These are phyloP conservation scores for Russula griseocarnosa DNA, from an alignment of 768 basidiomycete genomes.

Conservation along the genomic window DNA sequence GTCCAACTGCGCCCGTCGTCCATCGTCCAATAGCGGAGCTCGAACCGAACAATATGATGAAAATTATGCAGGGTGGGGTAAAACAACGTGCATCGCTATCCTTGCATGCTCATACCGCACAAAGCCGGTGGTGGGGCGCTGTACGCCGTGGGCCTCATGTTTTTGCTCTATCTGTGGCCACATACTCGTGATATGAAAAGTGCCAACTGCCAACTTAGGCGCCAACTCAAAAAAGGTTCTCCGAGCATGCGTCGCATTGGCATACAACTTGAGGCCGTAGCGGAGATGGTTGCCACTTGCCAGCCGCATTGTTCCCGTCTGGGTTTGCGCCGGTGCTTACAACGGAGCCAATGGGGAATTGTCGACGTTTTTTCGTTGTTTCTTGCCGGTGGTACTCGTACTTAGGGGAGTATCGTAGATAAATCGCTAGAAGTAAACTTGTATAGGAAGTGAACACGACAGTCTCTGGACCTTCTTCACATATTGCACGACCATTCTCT, in stretches of 20 bases:
- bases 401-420: conserved; percentile 4
- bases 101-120: conserved; percentile 1
- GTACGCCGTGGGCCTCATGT: not conserved
- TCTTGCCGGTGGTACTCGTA: conserved; percentile 14
- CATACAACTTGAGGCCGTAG: not conserved
- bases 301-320: conserved; percentile 7
- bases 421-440: conserved; percentile 5
- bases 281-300: conserved; percentile 18
- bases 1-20: not conserved
- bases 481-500: not conserved
- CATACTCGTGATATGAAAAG: not conserved
- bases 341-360: conserved; percentile 22
- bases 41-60: not conserved
- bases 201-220: not conserved
- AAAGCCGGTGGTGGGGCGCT: not conserved
- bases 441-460: not conserved
- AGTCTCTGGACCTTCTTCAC: not conserved
- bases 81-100: not conserved
- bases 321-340: not conserved
- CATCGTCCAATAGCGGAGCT: not conserved
- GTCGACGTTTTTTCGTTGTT: conserved; percentile 24
- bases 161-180: not conserved
- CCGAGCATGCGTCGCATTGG: not conserved
- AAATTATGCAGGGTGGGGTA: not conserved
- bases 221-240: not conserved